phyloP scores from a whole-genome alignment of 495 filamentous ascomycete genomes.

The Penicillium flavigenum region DNA sequence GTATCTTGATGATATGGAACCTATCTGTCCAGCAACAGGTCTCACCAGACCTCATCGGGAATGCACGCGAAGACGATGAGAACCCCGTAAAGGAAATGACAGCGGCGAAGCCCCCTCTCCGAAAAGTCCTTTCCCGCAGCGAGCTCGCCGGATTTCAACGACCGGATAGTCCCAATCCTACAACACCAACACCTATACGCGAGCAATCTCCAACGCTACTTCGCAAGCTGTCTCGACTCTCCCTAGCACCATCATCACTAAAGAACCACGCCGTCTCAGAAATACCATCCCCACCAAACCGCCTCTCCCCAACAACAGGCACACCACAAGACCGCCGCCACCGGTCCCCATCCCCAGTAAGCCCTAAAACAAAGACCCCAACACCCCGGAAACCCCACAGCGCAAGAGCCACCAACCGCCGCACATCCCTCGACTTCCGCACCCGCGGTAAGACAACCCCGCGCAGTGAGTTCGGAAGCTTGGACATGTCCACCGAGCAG shows the following conservation, averaged over 20 bases:
- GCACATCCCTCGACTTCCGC: conserved; percentile 60
- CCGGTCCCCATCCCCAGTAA: conserved; percentile 49
- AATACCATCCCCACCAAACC: conserved; percentile 37
- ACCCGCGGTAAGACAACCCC: conserved; percentile 54
- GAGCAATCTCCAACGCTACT: conserved; percentile 65
- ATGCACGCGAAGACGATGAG: conserved; percentile 36
- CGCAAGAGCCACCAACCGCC: conserved; percentile 29
- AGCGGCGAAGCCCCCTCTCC: conserved; percentile 62
- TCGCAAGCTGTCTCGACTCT: conserved; percentile 53
- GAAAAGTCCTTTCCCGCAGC: conserved; percentile 71
- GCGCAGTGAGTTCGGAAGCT: conserved; percentile 58
- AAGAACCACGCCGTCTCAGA: conserved; percentile 31
- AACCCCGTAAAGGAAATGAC: conserved; percentile 54
- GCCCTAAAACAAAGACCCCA: conserved; percentile 30
- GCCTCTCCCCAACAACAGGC: conserved; percentile 35
- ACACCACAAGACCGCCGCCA: conserved; percentile 31
- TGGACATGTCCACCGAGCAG: conserved; percentile 76
- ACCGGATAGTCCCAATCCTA: conserved; percentile 37
- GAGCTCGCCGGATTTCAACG: conserved; percentile 77
- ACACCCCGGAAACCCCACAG: conserved; percentile 23
- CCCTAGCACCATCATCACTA: conserved; percentile 34
- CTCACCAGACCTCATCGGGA: conserved; percentile 30
- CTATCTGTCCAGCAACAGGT: conserved; percentile 48
- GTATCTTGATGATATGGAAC: conserved; percentile 83
- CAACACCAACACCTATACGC: conserved; percentile 54